phyloP scores from a whole-genome alignment of 2,329 filamentous ascomycete genomes.

The Aureobasidium sp. region DNA sequence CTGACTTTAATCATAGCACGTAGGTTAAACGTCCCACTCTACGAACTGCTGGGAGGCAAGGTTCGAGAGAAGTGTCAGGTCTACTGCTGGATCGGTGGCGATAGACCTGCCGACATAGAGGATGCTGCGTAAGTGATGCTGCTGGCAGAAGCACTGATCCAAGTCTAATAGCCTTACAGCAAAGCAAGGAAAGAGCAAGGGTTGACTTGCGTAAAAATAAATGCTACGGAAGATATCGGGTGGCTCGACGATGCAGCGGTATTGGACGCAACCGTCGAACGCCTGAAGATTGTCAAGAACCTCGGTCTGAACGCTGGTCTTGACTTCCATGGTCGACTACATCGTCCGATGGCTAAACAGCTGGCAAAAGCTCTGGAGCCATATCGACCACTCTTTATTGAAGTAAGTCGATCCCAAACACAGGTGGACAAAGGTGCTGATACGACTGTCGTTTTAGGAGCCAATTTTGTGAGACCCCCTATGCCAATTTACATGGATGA shows the following conservation, averaged over 20 bases:
- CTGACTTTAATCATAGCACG: slow-evolving; percentile 32
- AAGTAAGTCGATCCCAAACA: slow-evolving; percentile 39
- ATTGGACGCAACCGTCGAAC: slow-evolving; percentile 55
- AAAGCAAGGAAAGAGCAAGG: slow-evolving; percentile 52
- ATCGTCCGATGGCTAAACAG: slow-evolving; percentile 76
- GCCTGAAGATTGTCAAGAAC: slow-evolving; percentile 59
- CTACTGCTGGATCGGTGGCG: slow-evolving; percentile 72
- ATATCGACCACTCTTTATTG: slow-evolving; percentile 64
- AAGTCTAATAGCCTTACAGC: background rate
- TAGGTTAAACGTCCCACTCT: slow-evolving; percentile 57
- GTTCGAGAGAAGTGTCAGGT: slow-evolving; percentile 62
- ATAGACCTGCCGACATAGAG: slow-evolving; percentile 59
- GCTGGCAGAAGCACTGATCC: background rate
- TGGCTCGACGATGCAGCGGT: slow-evolving; percentile 66
- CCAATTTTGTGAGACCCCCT: background rate
- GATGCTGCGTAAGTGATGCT: slow-evolving; percentile 26
- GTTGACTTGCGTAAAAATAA: slow-evolving; percentile 67
- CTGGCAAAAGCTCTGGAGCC: slow-evolving; percentile 59
- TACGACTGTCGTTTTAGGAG: background rate
- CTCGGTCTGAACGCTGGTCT: slow-evolving; percentile 65
- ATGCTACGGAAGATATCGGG: slow-evolving; percentile 65
- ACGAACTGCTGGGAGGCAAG: slow-evolving; percentile 67
- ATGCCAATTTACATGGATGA: no score
- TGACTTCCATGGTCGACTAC: slow-evolving; percentile 70
- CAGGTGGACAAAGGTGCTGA: background rate